phyloP scores from a whole-genome alignment of 805 yeast genomes.

The Yarrowia porcina region DNA sequence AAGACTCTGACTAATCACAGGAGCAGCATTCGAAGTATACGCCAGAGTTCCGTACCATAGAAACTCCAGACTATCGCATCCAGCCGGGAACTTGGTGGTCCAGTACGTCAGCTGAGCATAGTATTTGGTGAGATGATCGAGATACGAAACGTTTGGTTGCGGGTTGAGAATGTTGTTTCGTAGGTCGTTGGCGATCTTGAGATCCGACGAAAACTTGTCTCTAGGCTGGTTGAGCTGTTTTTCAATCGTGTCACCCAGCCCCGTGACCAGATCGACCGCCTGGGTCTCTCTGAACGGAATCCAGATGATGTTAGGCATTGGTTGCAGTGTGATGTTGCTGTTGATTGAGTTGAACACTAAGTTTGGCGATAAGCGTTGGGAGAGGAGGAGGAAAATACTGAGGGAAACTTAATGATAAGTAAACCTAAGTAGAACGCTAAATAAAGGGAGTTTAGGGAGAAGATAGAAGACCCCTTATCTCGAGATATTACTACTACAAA shows the following conservation, averaged over 20 bases:
- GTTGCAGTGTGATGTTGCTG: neutral
- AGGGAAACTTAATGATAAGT: too few species aligned
- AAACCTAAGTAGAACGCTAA: too few species aligned
- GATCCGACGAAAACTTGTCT: constrained; percentile 39
- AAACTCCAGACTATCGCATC: constrained; percentile 45
- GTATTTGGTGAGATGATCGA: constrained; percentile 29
- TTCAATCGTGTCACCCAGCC: constrained; percentile 46
- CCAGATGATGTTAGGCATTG: constrained; percentile 43
- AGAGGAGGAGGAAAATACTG: neutral
- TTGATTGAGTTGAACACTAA: too few species aligned
- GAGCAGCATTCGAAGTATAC: constrained; percentile 47
- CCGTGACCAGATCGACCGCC: constrained; percentile 43
- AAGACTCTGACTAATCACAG: constrained; percentile 48
- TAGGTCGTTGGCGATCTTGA: constrained; percentile 33
- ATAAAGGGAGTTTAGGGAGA: too few species aligned
- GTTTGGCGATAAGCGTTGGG: too few species aligned
- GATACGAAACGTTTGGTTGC: neutral
- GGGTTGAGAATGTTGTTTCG: neutral
- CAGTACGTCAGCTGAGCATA: constrained; percentile 29
- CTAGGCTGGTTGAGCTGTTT: constrained; percentile 48
- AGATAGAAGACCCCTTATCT: too few species aligned
- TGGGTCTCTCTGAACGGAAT: constrained; percentile 52
- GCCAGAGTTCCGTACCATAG: constrained; percentile 74
- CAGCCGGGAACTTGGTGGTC: constrained; percentile 59
- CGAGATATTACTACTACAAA: too few species aligned